A percentile compares a stretch with the other conserved stretches of the same genome.
These are phyloP conservation scores for Arxiozyma telluris DNA, from an alignment of 1,139 yeast species.

Conservation along the genomic window DNA sequence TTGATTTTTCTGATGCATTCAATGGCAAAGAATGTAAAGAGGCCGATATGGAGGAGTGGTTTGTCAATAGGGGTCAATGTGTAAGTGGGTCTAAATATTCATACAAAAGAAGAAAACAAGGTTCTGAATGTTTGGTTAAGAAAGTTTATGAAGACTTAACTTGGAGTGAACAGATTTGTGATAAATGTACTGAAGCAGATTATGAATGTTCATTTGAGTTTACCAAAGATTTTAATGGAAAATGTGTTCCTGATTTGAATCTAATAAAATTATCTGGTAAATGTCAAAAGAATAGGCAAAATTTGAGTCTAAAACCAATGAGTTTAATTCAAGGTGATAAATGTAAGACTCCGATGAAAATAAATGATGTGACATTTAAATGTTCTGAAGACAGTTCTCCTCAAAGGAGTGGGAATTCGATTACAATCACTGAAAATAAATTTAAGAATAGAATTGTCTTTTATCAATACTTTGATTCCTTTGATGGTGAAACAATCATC, in stretches of 20 bases:
- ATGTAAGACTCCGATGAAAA: slow-evolving; percentile 31
- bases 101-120: slow-evolving; percentile 58
- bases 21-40: slow-evolving; percentile 43
- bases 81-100: slow-evolving; percentile 65
- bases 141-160: slow-evolving; percentile 51
- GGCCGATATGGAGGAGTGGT: slow-evolving; percentile 62
- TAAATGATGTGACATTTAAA: slow-evolving; percentile 23
- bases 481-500: slow-evolving; percentile 63
- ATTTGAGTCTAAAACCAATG: slow-evolving; percentile 18
- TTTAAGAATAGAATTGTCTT: slow-evolving; percentile 27
- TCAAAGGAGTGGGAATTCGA: slow-evolving; percentile 12
- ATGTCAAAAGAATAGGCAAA: slow-evolving; percentile 26
- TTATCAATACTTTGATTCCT: slow-evolving; percentile 33
- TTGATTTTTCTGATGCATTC: slow-evolving; percentile 58
- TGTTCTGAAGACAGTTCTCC: slow-evolving; percentile 24
- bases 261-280: slow-evolving; percentile 27
- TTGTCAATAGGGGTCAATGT: slow-evolving; percentile 50
- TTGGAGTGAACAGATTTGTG: slow-evolving; percentile 50
- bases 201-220: slow-evolving; percentile 69
- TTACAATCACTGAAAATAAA: slow-evolving; percentile 24
- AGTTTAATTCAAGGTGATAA: slow-evolving; percentile 42
- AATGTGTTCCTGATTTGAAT: slow-evolving; percentile 47
- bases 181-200: slow-evolving; percentile 52
- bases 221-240: slow-evolving; percentile 34
- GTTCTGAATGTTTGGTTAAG: slow-evolving; percentile 61